Base-by-base conservation (phyloP, 1,284 basidiomycete species). In the Phellopilus nigrolimitatus region DNA sequence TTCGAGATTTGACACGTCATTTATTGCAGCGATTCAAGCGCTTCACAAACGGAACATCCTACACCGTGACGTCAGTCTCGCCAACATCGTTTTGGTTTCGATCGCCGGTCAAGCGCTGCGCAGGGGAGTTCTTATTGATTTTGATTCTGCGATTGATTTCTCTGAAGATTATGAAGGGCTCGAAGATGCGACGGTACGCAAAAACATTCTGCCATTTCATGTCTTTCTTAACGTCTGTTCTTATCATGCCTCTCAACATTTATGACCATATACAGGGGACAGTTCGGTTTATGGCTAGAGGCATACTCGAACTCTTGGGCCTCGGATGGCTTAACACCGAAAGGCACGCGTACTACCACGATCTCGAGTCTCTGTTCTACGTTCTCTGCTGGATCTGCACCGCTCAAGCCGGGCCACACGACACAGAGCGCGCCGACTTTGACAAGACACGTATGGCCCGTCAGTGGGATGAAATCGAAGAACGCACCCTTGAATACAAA, bases 351-450 rank as follows among this genome's bases (percentile, higher is more conserved):
- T 47, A 47, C n/a, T 47, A 47, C 33, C 31, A 47, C 30, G 44
- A 47, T 12, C 44, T 47, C 13, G 44, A 47, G 33, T 47, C 44
- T 22, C 7, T 47, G 12, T 36, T 47, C 13, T 47, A 47, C 22
- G 30, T 34, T n/a, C 21, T 47, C 4, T 47, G 44, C 21, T 47
- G 44, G 44, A 3, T 47, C 2, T 47, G 44, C 31, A 47, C 44
- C 3, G 12, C 31, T 17, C 44, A 33, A 21, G 30, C 13, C 2
- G 44, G 44, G n/a, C 44, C 30, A 2, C 33, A 47, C 39, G 22
- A 24, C 17, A 40, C 39, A n/a, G n/a, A n/a, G n/a, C n/a, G n/a
- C 15, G 10, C 8, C 39, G 39, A 17, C 7, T 6, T 17, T 5
- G 17, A 19, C 4, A 8, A n/a, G n/a, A n/a, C n/a, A n/a, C n/a